Percentiles rank a stretch among this genome's conserved stretches.
These are phyloP conservation scores for Gloeophyllum trabeum DNA, from an alignment of 768 basidiomycete species.

Conservation along the genomic window DNA sequence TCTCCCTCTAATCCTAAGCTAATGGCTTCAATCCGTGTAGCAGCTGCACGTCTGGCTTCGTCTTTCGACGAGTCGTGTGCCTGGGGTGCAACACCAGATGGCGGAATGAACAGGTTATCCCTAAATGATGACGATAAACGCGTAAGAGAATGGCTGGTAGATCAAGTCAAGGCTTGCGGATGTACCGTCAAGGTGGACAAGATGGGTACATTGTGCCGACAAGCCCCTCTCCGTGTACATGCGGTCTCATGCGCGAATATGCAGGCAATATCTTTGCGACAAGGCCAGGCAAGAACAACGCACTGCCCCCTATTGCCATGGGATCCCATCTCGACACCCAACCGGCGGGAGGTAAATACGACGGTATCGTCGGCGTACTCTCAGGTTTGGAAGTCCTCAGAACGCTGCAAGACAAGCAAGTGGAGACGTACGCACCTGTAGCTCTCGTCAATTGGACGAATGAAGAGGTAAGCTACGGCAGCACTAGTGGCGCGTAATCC, in stretches of 20 bases:
- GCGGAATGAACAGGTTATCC: conserved; percentile 8
- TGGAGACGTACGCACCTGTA: conserved; percentile 9
- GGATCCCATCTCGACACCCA: conserved; percentile 12
- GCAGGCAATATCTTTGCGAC: conserved; percentile 9
- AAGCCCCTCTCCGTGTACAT: background rate
- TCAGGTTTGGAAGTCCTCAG: conserved; percentile 9
- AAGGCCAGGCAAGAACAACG: conserved; percentile 5
- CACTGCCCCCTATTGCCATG: conserved; percentile 9
- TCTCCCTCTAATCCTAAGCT: too few species aligned
- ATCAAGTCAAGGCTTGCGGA: conserved; percentile 5
- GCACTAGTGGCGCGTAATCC: background rate
- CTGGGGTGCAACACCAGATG: conserved; percentile 1
- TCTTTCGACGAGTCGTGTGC: background rate
- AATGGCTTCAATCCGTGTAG: background rate
- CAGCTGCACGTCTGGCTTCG: background rate
- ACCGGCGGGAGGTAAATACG: conserved; percentile 11
- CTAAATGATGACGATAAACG: conserved; percentile 8
- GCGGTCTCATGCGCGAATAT: background rate
- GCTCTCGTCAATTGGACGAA: conserved; percentile 12
- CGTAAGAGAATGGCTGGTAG: conserved; percentile 10
- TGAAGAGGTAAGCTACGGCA: background rate
- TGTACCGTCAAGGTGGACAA: conserved; percentile 7
- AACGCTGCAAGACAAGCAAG: conserved; percentile 8
- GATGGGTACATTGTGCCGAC: background rate
- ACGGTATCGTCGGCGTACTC: conserved; percentile 10